Conservation (phyloP, 2,329 filamentous ascomycete genomes). For the Xylaria sp. region DNA sequence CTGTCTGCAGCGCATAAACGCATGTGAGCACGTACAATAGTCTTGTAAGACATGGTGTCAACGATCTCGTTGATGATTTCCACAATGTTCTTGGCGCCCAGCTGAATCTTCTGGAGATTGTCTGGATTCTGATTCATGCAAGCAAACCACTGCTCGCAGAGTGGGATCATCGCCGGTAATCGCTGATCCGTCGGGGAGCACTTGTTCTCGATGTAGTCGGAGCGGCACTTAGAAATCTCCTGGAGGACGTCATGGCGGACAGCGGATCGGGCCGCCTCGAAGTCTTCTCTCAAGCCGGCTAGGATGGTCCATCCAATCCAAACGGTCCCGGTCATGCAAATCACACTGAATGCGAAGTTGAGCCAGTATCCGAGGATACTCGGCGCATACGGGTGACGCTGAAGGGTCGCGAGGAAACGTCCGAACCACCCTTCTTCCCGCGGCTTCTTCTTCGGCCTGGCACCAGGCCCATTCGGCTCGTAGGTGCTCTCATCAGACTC, state of each 20-base stretch:
- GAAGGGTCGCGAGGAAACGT: slow-evolving; percentile 45
- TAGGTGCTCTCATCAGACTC: slow-evolving; percentile 45
- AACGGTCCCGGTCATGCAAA: slow-evolving; percentile 33
- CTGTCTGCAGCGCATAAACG: background rate
- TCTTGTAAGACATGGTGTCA: slow-evolving; percentile 82
- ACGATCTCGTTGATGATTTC: slow-evolving; percentile 92
- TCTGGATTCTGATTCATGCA: slow-evolving; percentile 84
- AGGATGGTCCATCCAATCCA: slow-evolving; percentile 68
- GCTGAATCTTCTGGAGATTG: slow-evolving; percentile 69
- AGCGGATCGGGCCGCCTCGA: slow-evolving; percentile 64
- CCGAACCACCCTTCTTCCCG: slow-evolving; percentile 38
- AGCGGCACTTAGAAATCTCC: slow-evolving; percentile 67
- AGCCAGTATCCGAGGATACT: slow-evolving; percentile 56
- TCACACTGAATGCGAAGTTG: slow-evolving; percentile 58
- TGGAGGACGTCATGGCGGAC: slow-evolving; percentile 64
- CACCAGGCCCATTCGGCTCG: slow-evolving; percentile 21
- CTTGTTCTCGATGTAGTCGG: slow-evolving; percentile 68
- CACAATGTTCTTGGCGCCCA: slow-evolving; percentile 82
- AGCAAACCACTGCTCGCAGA: slow-evolving; percentile 75
- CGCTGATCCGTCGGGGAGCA: slow-evolving; percentile 61
- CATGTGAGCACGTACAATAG: slow-evolving; percentile 42
- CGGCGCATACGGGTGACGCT: slow-evolving; percentile 54
- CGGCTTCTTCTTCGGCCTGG: slow-evolving; percentile 24
- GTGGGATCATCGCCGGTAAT: slow-evolving; percentile 64
- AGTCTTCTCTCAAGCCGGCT: slow-evolving; percentile 66